Conservation (phyloP, 495 filamentous ascomycete species). For the Staphylotrichum tortipilum region DNA sequence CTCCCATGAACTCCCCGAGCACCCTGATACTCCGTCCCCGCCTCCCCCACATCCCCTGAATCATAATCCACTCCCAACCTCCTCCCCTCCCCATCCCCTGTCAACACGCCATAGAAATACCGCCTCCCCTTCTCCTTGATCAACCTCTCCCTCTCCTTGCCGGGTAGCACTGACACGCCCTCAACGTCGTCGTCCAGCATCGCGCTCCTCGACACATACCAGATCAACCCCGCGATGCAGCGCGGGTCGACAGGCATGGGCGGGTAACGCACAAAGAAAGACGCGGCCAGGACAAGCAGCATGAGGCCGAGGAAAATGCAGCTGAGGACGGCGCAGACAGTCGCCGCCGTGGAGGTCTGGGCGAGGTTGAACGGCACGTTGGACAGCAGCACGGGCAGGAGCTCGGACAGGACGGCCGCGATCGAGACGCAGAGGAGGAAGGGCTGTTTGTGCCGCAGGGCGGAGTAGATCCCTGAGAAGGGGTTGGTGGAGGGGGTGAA, state of each 20-base stretch:
- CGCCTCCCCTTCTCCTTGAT: slow-evolving; percentile 16
- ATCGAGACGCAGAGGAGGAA: slow-evolving; percentile 18
- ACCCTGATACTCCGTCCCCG: background rate
- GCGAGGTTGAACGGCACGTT: slow-evolving; percentile 30
- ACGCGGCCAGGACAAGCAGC: slow-evolving; percentile 17
- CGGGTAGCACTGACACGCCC: slow-evolving; percentile 18
- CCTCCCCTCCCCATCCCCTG: slow-evolving; percentile 10
- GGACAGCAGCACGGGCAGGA: slow-evolving; percentile 25
- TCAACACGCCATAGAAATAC: slow-evolving; percentile 26
- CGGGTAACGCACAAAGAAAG: slow-evolving; percentile 25
- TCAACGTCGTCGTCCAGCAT: slow-evolving; percentile 22
- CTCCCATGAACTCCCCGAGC: background rate
- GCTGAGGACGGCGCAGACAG: slow-evolving; percentile 19
- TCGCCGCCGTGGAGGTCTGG: slow-evolving; percentile 19
- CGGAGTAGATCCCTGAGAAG: slow-evolving; percentile 25
- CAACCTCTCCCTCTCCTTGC: slow-evolving; percentile 10
- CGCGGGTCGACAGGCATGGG: slow-evolving; percentile 31
- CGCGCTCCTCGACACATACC: slow-evolving; percentile 23
- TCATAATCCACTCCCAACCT: slow-evolving; percentile 24
- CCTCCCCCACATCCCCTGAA: background rate
- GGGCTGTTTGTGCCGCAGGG: slow-evolving; percentile 15
- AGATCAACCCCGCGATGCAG: slow-evolving; percentile 25
- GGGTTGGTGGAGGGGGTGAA: slow-evolving; percentile 23
- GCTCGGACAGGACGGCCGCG: slow-evolving; percentile 24
- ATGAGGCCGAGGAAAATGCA: slow-evolving; percentile 16